Base-by-base conservation (phyloP, 495 filamentous ascomycete genomes). In the Xylaria telfairii region DNA sequence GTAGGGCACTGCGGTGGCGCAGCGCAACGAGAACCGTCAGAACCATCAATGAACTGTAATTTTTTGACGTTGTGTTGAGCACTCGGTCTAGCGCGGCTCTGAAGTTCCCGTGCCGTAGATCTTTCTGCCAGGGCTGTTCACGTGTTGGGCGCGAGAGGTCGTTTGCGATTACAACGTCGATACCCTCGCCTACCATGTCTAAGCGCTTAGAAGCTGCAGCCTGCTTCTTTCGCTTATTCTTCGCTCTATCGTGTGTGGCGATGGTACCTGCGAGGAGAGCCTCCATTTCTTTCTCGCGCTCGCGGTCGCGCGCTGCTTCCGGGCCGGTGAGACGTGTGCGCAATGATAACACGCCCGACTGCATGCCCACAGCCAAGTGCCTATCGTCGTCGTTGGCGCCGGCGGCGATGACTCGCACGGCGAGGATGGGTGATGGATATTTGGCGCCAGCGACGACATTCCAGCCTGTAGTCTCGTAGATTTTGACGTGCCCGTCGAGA, bases 401-500 rank as follows among this genome's bases (percentile, higher is more conserved):
- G 39, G 90, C 83, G 32, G 87, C 82, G 74, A 98, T 87, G 65
- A 95, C 90, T 68, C 83, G 85, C 64, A 98, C 84, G 3, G 95
- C 92, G 2, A 98, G 88, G 70, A 99, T 91, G 0, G 96, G 96
- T 0, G 91, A 90, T 0, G 93, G 90, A 81, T 98, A 99, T 79
- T 98, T 98, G 62, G 92, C 90, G 44, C 93, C 95, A 34, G 92
- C 90, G 4, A 97, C 94, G 6, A 98, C 90, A 76, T 97, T 95
- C 96, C 96, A 99, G 34, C 85, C 88, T 0, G 89, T 88, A 1
- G 94, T 96, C 81, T 98, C 95, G 72, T 95, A 97, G 46, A 98
- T 87, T 83, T 99, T 99, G 80, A 99, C 87, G 77, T 98, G 96
- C 17, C 96, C 96, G 79, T 99, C 96, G 41, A 99, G 84, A 19